Conservation (phyloP, 139 green algal genomes). For the Ettlia oleoabundans region DNA sequence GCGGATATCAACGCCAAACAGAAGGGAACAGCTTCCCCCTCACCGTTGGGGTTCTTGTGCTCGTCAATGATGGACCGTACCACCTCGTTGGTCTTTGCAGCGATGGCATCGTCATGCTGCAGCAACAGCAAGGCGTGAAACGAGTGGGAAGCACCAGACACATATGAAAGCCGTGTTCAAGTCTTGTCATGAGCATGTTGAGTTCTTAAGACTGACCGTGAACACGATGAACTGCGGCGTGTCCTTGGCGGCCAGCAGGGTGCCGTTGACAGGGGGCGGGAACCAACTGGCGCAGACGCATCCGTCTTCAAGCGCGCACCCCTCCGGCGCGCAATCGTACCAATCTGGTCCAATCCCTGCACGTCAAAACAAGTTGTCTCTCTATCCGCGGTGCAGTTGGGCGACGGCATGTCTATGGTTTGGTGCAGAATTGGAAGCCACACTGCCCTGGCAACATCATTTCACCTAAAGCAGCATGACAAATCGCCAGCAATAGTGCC, state of each 20-base stretch:
- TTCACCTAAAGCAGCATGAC: too few relatives aligned
- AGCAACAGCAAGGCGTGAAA: too few relatives aligned
- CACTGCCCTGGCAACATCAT: too few relatives aligned
- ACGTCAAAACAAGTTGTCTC: not conserved
- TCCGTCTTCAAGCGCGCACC: not conserved
- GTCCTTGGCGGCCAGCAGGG: not conserved
- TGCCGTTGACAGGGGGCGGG: conserved; percentile 17
- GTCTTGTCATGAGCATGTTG: too few relatives aligned
- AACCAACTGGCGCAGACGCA: conserved; percentile 30
- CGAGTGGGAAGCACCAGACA: too few relatives aligned
- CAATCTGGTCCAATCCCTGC: conserved; percentile 3
- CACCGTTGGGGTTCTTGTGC: conserved; percentile 43
- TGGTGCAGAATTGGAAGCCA: too few relatives aligned
- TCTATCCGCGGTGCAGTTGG: not conserved
- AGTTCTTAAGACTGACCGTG: conserved; percentile 6
- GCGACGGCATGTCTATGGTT: too few relatives aligned
- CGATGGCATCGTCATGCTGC: conserved; percentile 43
- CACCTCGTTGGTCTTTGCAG: not conserved
- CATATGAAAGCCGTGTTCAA: too few relatives aligned
- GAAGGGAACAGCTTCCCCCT: conserved; percentile 8
- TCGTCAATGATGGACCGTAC: conserved; percentile 32
- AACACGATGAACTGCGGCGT: conserved; percentile 21
- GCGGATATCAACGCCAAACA: too few relatives aligned
- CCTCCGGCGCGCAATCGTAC: conserved; percentile 33
- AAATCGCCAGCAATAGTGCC: too few relatives aligned